Evolutionary conservation across 352 stramenopile species (phyloP).

Genomic region (Phytopythium vexans): DNA sequence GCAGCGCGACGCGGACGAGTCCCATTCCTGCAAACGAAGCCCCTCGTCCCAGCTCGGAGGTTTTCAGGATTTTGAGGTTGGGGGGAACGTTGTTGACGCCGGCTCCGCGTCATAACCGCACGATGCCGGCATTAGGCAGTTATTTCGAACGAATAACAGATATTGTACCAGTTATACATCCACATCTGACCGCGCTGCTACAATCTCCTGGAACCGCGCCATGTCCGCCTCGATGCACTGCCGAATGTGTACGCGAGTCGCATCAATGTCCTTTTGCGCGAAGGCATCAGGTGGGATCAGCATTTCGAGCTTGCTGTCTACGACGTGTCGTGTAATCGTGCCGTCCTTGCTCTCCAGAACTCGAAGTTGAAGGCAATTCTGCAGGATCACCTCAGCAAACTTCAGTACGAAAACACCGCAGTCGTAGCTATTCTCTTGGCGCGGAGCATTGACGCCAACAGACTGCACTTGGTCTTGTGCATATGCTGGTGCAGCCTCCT

Average conservation of each 20-base stretch:
- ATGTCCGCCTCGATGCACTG: constrained; percentile 29
- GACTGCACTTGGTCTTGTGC: constrained; percentile 27
- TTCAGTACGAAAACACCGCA: constrained; percentile 69
- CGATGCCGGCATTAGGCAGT: too few species aligned
- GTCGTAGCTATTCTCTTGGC: constrained; percentile 64
- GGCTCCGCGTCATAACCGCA: too few species aligned
- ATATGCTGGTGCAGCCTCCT: constrained; percentile 20
- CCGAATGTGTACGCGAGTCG: constrained; percentile 27
- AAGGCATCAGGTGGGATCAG: constrained; percentile 42
- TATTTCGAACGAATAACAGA: too few species aligned
- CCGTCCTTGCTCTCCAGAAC: constrained; percentile 21
- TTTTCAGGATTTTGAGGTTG: too few species aligned
- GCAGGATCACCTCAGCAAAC: constrained; percentile 53
- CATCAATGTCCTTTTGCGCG: constrained; percentile 32
- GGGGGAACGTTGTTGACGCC: too few species aligned
- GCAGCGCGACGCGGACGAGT: constrained; percentile 4
- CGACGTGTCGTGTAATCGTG: constrained; percentile 33
- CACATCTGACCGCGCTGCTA: neutral
- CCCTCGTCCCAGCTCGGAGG: neutral
- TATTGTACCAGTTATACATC: too few species aligned
- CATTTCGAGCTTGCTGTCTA: constrained; percentile 31
- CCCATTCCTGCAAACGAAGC: neutral
- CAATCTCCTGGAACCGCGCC: neutral
- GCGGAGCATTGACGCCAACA: constrained; percentile 36
- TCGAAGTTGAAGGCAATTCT: constrained; percentile 26